Evolutionary conservation across 805 yeast species (phyloP), one percentile per base, ranked within the genome.

Genomic region (Barnettozyma vustinii): DNA sequence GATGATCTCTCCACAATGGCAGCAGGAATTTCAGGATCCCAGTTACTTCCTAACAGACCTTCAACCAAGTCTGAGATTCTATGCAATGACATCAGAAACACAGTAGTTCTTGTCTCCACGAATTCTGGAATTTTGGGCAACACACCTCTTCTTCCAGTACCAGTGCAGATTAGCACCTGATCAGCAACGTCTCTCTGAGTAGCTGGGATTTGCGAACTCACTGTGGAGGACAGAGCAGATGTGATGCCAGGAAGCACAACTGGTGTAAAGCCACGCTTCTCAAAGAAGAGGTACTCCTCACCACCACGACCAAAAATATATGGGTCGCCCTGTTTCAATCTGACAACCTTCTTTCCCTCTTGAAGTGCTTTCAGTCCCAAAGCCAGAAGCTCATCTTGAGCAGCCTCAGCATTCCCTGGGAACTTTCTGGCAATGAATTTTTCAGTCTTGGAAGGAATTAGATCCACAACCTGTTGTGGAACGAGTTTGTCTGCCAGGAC

Each of bases 241-340:
- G 96, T 83, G 46, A 92, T 74, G 2, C 98, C 98, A 0, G 97
- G 92, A 10, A 92, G 61, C 1, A 92, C 96, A 5, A 64, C 57
- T 15, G 96, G 96, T 18, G 64, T 72, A 57, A 60, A 88, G 0
- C 96, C 96, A 57, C 84, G 77, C 20, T 72, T 58, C 26, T 73
- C 60, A 66, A 92, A 92, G 62, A 73, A 91, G 9, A 79, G 58
- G 63, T 66, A 87, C 61, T 92, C 98, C 68, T 92, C 98, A 37
- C 96, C 97, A 40, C 98, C 98, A 54, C 98, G 80, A 4, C 98
- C 98, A 64, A 88, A 92, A 30, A 92, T 87, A 65, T 89, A 92
- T 9, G 98, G 98, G 64, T 92, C 98, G 32, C 98, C 98, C 68
- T 92, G 98, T 65, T 92, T 92, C 56, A 92, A 75, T 50, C 98